Percentiles rank a stretch among this genome's conserved stretches.
Evolutionary conservation across 768 basidiomycete species (phyloP).

Genomic region (Solioccasus polychromus): DNA sequence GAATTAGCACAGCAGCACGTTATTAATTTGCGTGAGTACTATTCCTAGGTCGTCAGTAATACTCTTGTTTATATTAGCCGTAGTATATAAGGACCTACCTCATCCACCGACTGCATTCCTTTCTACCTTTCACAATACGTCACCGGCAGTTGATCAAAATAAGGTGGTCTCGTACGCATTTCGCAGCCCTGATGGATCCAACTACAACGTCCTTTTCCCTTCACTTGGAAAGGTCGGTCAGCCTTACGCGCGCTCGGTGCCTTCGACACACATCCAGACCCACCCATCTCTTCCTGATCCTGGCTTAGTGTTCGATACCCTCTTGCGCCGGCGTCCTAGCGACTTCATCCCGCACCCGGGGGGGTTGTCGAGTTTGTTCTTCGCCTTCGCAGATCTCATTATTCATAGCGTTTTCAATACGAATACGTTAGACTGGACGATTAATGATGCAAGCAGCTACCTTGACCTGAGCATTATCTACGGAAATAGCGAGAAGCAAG

Average conservation of each 20-base stretch:
- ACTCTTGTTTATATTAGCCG: constrained; percentile 2
- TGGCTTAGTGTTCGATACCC: constrained; percentile 66
- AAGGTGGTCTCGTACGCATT: constrained; percentile 45
- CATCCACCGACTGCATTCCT: constrained; percentile 66
- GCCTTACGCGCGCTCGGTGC: constrained; percentile 69
- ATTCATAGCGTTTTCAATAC: constrained; percentile 74
- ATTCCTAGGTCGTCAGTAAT: not conserved
- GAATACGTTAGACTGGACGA: constrained; percentile 41
- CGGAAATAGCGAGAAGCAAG: constrained; percentile 49
- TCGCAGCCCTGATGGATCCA: constrained; percentile 58
- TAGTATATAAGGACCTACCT: constrained; percentile 78
- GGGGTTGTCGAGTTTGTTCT: constrained; percentile 72
- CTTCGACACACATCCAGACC: constrained; percentile 43
- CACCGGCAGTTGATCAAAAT: not conserved
- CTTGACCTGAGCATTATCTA: constrained; percentile 76
- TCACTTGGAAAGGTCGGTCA: constrained; percentile 55
- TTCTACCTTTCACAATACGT: constrained; percentile 12
- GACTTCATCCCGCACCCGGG: constrained; percentile 56
- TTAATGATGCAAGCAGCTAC: constrained; percentile 70
- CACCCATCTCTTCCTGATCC: constrained; percentile 57
- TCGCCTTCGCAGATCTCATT: constrained; percentile 75
- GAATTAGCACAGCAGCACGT: constrained; percentile 46
- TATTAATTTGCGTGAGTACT: constrained; percentile 55
- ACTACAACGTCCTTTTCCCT: constrained; percentile 55
- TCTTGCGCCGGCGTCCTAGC: constrained; percentile 42